Percentiles rank a stretch among this genome's conserved stretches.
phyloP scores from a whole-genome alignment of 2,329 filamentous ascomycete genomes.

The Arthrobotrys pseudoclavata region DNA sequence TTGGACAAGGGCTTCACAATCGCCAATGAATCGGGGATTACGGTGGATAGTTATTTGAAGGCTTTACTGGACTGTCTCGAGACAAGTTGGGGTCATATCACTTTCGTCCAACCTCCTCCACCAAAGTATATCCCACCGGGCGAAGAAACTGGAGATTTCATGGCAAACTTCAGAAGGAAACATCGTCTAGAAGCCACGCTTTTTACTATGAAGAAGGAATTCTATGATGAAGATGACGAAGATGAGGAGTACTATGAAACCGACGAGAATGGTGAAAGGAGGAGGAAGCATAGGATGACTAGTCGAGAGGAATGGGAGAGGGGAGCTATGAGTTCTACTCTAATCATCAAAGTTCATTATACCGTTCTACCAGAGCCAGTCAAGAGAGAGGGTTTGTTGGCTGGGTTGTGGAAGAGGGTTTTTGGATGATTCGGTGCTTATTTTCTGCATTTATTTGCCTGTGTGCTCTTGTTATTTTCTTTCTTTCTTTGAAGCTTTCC shows the following conservation, averaged over 20 bases:
- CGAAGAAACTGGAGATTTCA: slow-evolving; percentile 24
- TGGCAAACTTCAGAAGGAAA: slow-evolving; percentile 28
- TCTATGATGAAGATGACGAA: slow-evolving; percentile 35
- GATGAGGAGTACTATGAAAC: slow-evolving; percentile 17
- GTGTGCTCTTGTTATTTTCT: not conserved
- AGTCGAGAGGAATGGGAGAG: slow-evolving; percentile 52
- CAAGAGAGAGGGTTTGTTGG: slow-evolving; percentile 6
- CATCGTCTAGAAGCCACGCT: slow-evolving; percentile 57
- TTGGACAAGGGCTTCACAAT: slow-evolving; percentile 46
- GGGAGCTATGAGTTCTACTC: slow-evolving; percentile 48
- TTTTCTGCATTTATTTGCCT: not conserved
- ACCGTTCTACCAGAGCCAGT: slow-evolving; percentile 28
- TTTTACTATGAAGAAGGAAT: slow-evolving; percentile 58
- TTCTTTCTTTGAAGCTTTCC: not conserved
- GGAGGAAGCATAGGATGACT: slow-evolving; percentile 5
- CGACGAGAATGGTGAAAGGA: slow-evolving; percentile 13
- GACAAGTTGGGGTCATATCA: slow-evolving; percentile 48
- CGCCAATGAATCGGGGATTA: slow-evolving; percentile 37
- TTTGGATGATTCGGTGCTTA: not conserved
- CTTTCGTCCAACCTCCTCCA: slow-evolving; percentile 21
- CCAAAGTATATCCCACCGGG: slow-evolving; percentile 16
- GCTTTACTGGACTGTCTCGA: slow-evolving; percentile 47
- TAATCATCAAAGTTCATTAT: slow-evolving; percentile 54
- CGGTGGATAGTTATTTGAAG: slow-evolving; percentile 40
- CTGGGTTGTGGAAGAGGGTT: slow-evolving; percentile 6